Percentiles rank a stretch among this genome's conserved stretches.
These are phyloP conservation scores for Dendrobium huoshanense DNA, from an alignment of 106 monocot species.

Conservation along the genomic window DNA sequence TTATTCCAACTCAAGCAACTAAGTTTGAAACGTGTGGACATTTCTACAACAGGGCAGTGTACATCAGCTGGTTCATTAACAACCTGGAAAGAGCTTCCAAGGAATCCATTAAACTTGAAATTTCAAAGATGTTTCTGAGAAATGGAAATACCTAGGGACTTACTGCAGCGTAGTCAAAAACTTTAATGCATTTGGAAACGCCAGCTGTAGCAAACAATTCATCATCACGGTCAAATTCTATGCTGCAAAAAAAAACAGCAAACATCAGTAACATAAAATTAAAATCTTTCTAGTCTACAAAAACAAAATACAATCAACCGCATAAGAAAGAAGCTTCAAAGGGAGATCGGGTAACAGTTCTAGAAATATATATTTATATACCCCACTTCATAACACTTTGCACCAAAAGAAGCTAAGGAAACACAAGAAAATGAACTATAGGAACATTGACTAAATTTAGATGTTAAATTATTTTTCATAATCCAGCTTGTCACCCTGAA, in stretches of 20 bases:
- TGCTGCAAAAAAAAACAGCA: constrained; percentile 43
- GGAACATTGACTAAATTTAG: background rate
- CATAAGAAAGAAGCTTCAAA: background rate
- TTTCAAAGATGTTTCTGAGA: background rate
- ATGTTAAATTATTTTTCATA: background rate
- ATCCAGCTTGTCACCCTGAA: background rate
- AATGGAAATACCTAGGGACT: constrained; percentile 6
- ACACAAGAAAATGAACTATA: background rate
- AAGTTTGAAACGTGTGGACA: constrained; percentile 91
- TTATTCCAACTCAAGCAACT: constrained; percentile 99
- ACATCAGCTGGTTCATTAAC: constrained; percentile 89
- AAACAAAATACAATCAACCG: background rate
- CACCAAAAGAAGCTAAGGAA: background rate
- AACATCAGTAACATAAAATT: constrained; percentile 1
- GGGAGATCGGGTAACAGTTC: background rate
- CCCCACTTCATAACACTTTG: background rate
- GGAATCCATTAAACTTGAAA: constrained; percentile 2
- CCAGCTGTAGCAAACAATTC: constrained; percentile 98
- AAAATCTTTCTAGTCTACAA: background rate
- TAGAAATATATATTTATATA: background rate
- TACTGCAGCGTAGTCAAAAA: constrained; percentile 91
- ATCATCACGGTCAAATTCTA: constrained; percentile 98
- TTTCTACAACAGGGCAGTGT: constrained; percentile 91
- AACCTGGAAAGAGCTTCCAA: constrained; percentile 39
- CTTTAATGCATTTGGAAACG: constrained; percentile 94